Evolutionary conservation across 306 rosid species (phyloP).

Genomic region (Prunus mume): DNA sequence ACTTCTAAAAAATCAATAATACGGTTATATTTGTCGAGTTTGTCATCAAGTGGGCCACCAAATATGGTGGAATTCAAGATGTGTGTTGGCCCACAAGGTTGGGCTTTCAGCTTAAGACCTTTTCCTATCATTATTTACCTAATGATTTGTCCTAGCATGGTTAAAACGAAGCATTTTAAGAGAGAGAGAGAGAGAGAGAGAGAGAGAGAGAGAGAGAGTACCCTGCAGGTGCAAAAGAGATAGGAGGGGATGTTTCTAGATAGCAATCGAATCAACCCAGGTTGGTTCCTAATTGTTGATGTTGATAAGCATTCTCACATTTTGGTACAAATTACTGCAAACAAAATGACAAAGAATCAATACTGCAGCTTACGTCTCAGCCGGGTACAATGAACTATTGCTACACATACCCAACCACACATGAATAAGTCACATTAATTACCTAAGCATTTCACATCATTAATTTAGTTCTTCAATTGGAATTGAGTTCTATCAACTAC

Average conservation of each 20-base stretch:
- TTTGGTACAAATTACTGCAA: neutral
- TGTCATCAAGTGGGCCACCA: neutral
- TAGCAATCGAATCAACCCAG: slow-evolving; percentile 4
- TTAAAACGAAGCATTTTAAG: neutral
- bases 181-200: neutral
- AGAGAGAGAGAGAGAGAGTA: neutral
- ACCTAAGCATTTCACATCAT: too few relatives aligned
- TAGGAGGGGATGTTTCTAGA: neutral
- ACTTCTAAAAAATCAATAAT: too few relatives aligned
- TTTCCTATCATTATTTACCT: neutral
- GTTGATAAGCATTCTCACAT: neutral
- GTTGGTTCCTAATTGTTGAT: neutral
- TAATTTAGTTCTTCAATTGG: too few relatives aligned
- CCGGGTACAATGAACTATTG: neutral
- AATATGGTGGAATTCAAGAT: neutral
- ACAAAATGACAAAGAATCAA: neutral
- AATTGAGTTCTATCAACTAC: too few relatives aligned
- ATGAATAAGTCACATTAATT: neutral
- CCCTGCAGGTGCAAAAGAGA: neutral
- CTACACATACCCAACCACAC: neutral
- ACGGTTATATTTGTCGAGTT: too few relatives aligned
- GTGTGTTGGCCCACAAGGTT: neutral
- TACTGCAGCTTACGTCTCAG: neutral
- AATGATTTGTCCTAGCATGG: too few relatives aligned
- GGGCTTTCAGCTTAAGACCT: neutral